phyloP scores from a whole-genome alignment of 2,329 filamentous ascomycete genomes.

The Atkinsonella hypoxylon region DNA sequence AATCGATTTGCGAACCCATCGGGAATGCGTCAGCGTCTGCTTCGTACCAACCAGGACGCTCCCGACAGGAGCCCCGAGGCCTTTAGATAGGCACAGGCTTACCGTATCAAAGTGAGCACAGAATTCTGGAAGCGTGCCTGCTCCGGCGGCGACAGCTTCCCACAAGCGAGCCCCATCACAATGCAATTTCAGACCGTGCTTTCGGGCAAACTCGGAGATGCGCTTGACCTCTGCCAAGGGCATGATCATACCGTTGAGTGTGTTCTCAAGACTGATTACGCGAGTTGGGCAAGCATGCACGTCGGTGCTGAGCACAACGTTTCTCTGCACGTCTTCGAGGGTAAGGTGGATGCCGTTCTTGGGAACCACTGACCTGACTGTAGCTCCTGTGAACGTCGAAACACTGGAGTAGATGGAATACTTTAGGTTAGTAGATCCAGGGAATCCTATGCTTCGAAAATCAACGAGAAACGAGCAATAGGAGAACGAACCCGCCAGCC shows the following conservation, averaged over 20 bases:
- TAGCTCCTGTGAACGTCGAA: conserved; percentile 58
- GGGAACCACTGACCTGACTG: conserved; percentile 54
- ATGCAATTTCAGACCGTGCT: conserved; percentile 56
- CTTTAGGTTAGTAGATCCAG: not conserved
- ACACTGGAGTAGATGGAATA: conserved; percentile 36
- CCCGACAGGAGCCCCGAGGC: conserved; percentile 69
- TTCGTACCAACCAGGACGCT: conserved; percentile 53
- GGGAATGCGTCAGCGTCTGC: conserved; percentile 24
- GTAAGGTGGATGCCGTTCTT: conserved; percentile 63
- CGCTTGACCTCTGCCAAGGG: conserved; percentile 58
- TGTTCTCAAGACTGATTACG: conserved; percentile 78
- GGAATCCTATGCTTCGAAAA: not conserved
- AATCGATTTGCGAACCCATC: conserved; percentile 52
- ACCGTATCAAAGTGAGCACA: conserved; percentile 61
- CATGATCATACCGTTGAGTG: conserved; percentile 66
- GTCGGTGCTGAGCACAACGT: conserved; percentile 54
- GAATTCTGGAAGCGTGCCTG: conserved; percentile 54
- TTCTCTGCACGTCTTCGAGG: conserved; percentile 59
- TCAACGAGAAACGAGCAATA: not conserved
- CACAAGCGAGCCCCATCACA: conserved; percentile 71
- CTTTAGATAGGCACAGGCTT: conserved; percentile 71
- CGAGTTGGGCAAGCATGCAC: conserved; percentile 70
- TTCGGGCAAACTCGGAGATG: conserved; percentile 58
- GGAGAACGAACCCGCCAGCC: conserved; percentile 41
- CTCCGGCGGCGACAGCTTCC: conserved; percentile 65